phyloP scores from a whole-genome alignment of 495 filamentous ascomycete genomes.

The Hyaloscypha hepaticicola region DNA sequence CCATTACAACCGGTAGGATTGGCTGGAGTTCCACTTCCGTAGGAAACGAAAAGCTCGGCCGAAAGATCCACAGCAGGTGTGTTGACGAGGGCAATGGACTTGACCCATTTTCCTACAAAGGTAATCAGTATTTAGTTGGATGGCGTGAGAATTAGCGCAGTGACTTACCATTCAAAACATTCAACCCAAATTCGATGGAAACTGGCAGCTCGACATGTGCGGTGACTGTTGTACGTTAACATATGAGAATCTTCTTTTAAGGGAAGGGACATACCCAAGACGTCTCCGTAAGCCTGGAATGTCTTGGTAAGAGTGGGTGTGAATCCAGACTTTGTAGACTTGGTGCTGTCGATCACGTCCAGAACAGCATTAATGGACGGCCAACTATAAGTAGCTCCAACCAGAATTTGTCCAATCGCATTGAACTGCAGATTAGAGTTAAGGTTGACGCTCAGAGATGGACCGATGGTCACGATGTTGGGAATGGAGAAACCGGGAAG shows the following conservation, averaged over 20 bases:
- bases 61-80: conserved; percentile 7
- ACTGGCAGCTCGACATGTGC: conserved; percentile 21
- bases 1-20: conserved; percentile 1
- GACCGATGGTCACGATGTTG: conserved; percentile 20
- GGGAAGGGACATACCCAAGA: no score
- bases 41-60: conserved; percentile 15
- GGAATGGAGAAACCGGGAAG: conserved; percentile 24
- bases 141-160: neutral
- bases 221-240: neutral
- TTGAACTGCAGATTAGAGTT: no score
- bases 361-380: no score
- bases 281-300: no score
- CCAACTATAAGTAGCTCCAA: no score
- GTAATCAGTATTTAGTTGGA: neutral
- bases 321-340: no score
- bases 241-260: no score
- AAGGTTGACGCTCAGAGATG: conserved; percentile 6
- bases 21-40: neutral
- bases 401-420: no score
- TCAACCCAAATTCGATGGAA: conserved; percentile 15
- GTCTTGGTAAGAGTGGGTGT: no score
- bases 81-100: conserved; percentile 16
- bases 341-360: no score
- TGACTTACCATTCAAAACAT: conserved; percentile 12
- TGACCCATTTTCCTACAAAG: conserved; percentile 11